phyloP scores from a whole-genome alignment of 1,139 yeast species.

The Pichia inconspicua region DNA sequence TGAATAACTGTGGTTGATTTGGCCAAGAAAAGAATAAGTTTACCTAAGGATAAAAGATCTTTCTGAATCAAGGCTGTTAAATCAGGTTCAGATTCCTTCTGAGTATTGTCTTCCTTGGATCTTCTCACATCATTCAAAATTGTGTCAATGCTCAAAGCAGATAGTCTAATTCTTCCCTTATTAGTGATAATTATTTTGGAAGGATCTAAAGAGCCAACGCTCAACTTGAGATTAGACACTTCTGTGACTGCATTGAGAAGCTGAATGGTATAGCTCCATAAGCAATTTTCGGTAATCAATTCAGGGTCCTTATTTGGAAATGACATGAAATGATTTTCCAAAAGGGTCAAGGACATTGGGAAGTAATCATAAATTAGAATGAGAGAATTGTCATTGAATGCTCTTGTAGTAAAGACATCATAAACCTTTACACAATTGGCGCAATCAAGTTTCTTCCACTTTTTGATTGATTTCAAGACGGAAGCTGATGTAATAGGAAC shows the following conservation, averaged over 20 bases:
- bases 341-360: slow-evolving; percentile 54
- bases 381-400: slow-evolving; percentile 71
- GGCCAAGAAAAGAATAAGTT: slow-evolving; percentile 50
- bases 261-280: slow-evolving; percentile 77
- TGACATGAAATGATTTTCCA: slow-evolving; percentile 44
- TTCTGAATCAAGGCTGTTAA: slow-evolving; percentile 18
- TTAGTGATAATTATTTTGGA: slow-evolving; percentile 66
- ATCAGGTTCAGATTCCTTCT: slow-evolving; percentile 27
- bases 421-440: slow-evolving; percentile 60
- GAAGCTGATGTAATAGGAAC: slow-evolving; percentile 55
- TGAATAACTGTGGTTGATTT: slow-evolving; percentile 35
- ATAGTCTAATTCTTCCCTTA: slow-evolving; percentile 62
- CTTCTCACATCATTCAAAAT: slow-evolving; percentile 36
- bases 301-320: slow-evolving; percentile 27
- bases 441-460: slow-evolving; percentile 43
- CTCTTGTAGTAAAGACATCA: slow-evolving; percentile 83
- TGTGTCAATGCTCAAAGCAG: slow-evolving; percentile 68
- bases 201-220: slow-evolving; percentile 55
- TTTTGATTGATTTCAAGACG: slow-evolving; percentile 40
- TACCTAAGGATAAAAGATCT: slow-evolving; percentile 55
- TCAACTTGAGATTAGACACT: slow-evolving; percentile 55
- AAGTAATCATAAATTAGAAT: slow-evolving; percentile 61
- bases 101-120: slow-evolving; percentile 8
- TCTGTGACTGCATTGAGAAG: slow-evolving; percentile 56
- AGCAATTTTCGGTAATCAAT: slow-evolving; percentile 48